A percentile compares a stretch with the other conserved stretches of the same genome.
These are phyloP conservation scores for Suhomyces kunorum DNA, from an alignment of 1,139 yeast species.

Conservation along the genomic window DNA sequence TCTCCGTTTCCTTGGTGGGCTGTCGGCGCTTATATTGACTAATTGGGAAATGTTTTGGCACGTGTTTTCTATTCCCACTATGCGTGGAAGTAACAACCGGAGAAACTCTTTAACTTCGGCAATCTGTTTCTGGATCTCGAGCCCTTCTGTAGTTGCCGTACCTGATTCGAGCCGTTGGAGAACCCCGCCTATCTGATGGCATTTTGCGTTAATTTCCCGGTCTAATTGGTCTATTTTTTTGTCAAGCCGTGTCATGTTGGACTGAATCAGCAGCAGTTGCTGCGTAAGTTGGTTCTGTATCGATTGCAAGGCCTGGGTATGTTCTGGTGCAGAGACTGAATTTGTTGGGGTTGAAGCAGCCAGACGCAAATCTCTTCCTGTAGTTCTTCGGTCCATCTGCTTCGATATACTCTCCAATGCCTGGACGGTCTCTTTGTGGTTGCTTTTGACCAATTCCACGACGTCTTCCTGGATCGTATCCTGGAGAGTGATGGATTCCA, in stretches of 20 bases:
- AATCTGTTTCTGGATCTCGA: conserved; percentile 4
- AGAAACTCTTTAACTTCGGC: conserved; percentile 24
- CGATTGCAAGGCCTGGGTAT: too few species aligned
- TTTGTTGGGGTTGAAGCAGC: too few species aligned
- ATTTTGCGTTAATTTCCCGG: conserved; percentile 1
- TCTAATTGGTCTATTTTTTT: not conserved
- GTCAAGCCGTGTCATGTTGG: not conserved
- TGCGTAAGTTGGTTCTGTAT: not conserved
- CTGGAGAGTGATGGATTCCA: conserved; percentile 34
- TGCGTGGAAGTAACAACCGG: conserved; percentile 24
- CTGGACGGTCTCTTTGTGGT: not conserved
- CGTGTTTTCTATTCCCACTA: conserved; percentile 21
- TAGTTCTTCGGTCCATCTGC: conserved; percentile 1
- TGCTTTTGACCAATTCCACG: conserved; percentile 5
- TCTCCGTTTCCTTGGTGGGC: not conserved
- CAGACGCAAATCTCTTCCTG: not conserved
- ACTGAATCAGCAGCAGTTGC: not conserved
- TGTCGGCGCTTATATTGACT: conserved; percentile 2
- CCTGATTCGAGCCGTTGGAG: not conserved
- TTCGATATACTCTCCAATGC: not conserved
- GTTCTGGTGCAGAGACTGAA: too few species aligned
- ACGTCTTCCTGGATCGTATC: conserved; percentile 14
- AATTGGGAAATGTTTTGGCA: conserved; percentile 1
- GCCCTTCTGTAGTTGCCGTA: not conserved
- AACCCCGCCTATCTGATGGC: not conserved